phyloP scores from a whole-genome alignment of 2,329 filamentous ascomycete genomes.

The Exserohilum rostratum region DNA sequence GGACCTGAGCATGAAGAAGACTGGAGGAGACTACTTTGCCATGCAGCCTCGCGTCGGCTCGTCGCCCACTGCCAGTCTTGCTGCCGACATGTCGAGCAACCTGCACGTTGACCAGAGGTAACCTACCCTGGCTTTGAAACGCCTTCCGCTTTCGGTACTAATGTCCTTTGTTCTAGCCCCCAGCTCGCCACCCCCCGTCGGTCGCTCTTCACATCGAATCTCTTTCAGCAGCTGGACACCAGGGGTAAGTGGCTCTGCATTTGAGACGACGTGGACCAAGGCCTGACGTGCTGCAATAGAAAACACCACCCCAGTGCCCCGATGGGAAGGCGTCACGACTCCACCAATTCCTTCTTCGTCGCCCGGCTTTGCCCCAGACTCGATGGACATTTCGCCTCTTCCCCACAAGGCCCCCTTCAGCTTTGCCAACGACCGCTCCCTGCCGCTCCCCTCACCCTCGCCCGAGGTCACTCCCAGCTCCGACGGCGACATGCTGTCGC shows the following conservation, averaged over 20 bases:
- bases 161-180: slow-evolving; percentile 65
- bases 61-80: slow-evolving; percentile 88
- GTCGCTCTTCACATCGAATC: slow-evolving; percentile 78
- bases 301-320: slow-evolving; percentile 54
- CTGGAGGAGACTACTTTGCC: slow-evolving; percentile 79
- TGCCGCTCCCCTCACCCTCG: slow-evolving; percentile 74
- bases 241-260: slow-evolving; percentile 60
- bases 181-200: slow-evolving; percentile 82
- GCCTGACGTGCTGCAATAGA: slow-evolving; percentile 45
- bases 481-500: slow-evolving; percentile 54
- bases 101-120: slow-evolving; percentile 96
- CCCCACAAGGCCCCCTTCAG: slow-evolving; percentile 78
- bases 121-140: slow-evolving; percentile 33
- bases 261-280: slow-evolving; percentile 18
- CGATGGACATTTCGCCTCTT: slow-evolving; percentile 92
- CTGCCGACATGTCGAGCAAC: slow-evolving; percentile 94
- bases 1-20: slow-evolving; percentile 72
- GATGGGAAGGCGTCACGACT: slow-evolving; percentile 74
- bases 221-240: slow-evolving; percentile 65
- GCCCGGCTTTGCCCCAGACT: slow-evolving; percentile 72
- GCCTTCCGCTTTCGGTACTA: slow-evolving; percentile 35
- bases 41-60: slow-evolving; percentile 79
- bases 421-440: slow-evolving; percentile 64
- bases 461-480: slow-evolving; percentile 58
- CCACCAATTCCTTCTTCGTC: slow-evolving; percentile 86